These are phyloP conservation scores for Blastobotrys mokoenaii DNA, from an alignment of 805 yeast species.

Conservation along the genomic window DNA sequence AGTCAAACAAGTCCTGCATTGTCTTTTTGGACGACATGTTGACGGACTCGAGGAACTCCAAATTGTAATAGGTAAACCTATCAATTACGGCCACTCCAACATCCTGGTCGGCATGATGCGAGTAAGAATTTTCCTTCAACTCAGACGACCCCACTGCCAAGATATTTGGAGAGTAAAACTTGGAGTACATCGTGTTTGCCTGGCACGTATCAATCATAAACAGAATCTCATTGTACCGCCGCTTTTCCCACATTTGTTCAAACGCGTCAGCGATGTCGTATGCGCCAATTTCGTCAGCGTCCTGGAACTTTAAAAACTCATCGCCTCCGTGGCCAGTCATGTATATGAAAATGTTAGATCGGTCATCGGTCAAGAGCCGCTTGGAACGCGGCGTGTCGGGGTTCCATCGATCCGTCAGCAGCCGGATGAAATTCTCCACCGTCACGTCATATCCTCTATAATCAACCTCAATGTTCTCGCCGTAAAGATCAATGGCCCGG, in stretches of 20 bases:
- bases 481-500: constrained; percentile 85
- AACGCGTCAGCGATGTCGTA: constrained; percentile 96
- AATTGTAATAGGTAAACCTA: constrained; percentile 84
- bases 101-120: constrained; percentile 92
- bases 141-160: constrained; percentile 88
- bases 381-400: constrained; percentile 89
- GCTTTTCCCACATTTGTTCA: constrained; percentile 93
- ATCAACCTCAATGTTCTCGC: constrained; percentile 92
- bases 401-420: constrained; percentile 93
- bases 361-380: constrained; percentile 83
- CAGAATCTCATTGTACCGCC: constrained; percentile 87
- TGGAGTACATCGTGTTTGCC: constrained; percentile 95
- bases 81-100: constrained; percentile 98
- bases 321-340: constrained; percentile 99
- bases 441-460: constrained; percentile 97
- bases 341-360: constrained; percentile 87
- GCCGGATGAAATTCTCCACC: constrained; percentile 88
- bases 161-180: constrained; percentile 85
- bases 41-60: constrained; percentile 79
- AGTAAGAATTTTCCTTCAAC: constrained; percentile 81
- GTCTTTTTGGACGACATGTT: constrained; percentile 68
- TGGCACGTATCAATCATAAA: constrained; percentile 99
- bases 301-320: constrained; percentile 94
- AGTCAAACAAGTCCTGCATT: constrained; percentile 74
- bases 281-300: constrained; percentile 94